Conservation (phyloP, 257 asterid species). For the Salvia splendens region DNA sequence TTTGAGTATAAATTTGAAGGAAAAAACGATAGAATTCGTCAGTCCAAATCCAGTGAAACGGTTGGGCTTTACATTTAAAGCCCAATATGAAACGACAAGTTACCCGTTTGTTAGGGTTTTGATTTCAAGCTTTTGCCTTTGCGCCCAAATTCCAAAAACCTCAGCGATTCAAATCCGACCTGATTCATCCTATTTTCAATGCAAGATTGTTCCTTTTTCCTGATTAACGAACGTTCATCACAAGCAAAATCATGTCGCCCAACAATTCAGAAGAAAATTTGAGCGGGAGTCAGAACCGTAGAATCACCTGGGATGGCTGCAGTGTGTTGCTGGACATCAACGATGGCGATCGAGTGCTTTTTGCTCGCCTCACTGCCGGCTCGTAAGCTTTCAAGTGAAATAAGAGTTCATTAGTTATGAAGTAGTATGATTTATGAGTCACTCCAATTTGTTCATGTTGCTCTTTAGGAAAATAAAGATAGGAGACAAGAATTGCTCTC, state of each 20-base stretch:
- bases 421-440: background rate
- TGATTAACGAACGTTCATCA: background rate
- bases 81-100: slow-evolving; percentile 10
- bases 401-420: background rate
- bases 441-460: slow-evolving; percentile 7
- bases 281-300: slow-evolving; percentile 37
- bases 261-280: slow-evolving; percentile 35
- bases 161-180: slow-evolving; percentile 11
- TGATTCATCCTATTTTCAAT: slow-evolving; percentile 4
- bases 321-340: slow-evolving; percentile 94
- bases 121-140: slow-evolving; percentile 30
- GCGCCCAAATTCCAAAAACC: slow-evolving; percentile 33
- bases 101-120: slow-evolving; percentile 36
- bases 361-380: slow-evolving; percentile 85
- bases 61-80: background rate
- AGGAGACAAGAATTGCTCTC: slow-evolving; percentile 73
- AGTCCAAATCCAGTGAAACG: background rate
- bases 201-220: background rate
- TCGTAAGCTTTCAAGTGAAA: slow-evolving; percentile 55
- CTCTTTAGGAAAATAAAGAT: slow-evolving; percentile 69
- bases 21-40: background rate
- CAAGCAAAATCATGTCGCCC: slow-evolving; percentile 39
- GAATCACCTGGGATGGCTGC: slow-evolving; percentile 95
- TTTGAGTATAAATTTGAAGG: too few relatives aligned
- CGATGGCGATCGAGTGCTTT: slow-evolving; percentile 88